Evolutionary conservation across 225 moss, liverwort and hornwort species (phyloP).

Genomic region (Lunularia cruciata): DNA sequence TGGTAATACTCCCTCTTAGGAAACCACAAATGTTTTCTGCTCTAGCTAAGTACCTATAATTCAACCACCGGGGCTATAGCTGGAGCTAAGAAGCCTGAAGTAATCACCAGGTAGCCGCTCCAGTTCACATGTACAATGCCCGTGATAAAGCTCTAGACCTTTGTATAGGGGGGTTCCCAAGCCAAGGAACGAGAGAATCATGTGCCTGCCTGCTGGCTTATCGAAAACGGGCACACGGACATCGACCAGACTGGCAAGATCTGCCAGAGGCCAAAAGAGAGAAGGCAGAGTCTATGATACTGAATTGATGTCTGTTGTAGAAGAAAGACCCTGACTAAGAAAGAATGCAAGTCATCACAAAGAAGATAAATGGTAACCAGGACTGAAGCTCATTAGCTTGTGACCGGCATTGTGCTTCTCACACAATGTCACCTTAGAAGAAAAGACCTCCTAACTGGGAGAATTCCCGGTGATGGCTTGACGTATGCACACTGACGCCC

Average conservation of each 20-base stretch:
- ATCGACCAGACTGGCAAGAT: constrained; percentile 10
- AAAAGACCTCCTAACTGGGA: background rate
- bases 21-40: constrained; percentile 16
- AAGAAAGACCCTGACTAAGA: constrained; percentile 16
- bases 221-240: constrained; percentile 1
- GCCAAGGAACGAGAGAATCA: background rate
- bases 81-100: constrained; percentile 22
- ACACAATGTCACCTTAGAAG: constrained; percentile 4
- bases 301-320: constrained; percentile 1
- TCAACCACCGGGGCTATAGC: constrained; percentile 18
- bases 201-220: constrained; percentile 19
- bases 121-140: constrained; percentile 25
- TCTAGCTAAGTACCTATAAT: constrained; percentile 20
- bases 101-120: constrained; percentile 13
- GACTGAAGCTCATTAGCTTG: background rate
- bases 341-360: constrained; percentile 23
- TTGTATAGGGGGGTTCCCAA: constrained; percentile 6
- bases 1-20: constrained; percentile 1
- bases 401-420: constrained; percentile 6
- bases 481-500: constrained; percentile 9
- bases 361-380: constrained; percentile 10
- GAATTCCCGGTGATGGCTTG: constrained; percentile 2
- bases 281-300: constrained; percentile 10
- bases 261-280: background rate
- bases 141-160: constrained; percentile 17